A percentile compares a stretch with the other conserved stretches of the same genome.
phyloP scores from a whole-genome alignment of 164 flowering plant species.

The Macadamia tetraphylla region DNA sequence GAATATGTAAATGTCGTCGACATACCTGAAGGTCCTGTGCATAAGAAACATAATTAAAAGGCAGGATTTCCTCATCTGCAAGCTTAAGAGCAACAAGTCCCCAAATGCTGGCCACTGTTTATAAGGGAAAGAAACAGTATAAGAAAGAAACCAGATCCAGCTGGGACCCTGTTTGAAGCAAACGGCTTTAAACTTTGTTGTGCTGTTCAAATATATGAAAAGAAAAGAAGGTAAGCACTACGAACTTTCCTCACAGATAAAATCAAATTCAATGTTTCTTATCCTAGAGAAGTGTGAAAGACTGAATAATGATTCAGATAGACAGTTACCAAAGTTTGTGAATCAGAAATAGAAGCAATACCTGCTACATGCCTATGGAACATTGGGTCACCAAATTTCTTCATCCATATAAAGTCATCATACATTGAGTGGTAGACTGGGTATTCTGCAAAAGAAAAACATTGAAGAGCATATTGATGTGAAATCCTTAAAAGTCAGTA shows the following conservation, averaged over 20 bases:
- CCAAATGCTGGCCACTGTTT: conserved; percentile 62
- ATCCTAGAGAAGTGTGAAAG: too few relatives aligned
- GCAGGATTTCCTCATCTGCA: conserved; percentile 58
- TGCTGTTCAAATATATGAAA: background rate
- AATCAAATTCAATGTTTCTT: background rate
- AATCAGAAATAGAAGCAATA: conserved; percentile 12
- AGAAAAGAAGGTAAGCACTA: background rate
- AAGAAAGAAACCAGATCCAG: background rate
- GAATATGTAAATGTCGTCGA: background rate
- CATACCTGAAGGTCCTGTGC: conserved; percentile 64
- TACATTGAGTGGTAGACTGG: conserved; percentile 81
- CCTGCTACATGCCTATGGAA: conserved; percentile 76
- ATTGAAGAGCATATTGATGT: background rate
- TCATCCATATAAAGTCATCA: conserved; percentile 74
- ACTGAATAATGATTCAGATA: background rate
- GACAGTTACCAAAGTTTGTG: background rate
- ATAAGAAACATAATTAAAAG: conserved; percentile 58
- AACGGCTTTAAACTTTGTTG: background rate
- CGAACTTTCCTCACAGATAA: background rate
- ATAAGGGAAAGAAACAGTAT: background rate
- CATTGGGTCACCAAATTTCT: conserved; percentile 65
- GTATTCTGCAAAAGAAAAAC: conserved; percentile 33
- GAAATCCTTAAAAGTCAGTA: background rate
- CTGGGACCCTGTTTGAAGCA: background rate
- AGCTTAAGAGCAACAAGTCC: conserved; percentile 65